Percentiles rank a stretch among this genome's conserved stretches.
Conservation (phyloP, 768 basidiomycete species). For the Termitomyces sp. region DNA sequence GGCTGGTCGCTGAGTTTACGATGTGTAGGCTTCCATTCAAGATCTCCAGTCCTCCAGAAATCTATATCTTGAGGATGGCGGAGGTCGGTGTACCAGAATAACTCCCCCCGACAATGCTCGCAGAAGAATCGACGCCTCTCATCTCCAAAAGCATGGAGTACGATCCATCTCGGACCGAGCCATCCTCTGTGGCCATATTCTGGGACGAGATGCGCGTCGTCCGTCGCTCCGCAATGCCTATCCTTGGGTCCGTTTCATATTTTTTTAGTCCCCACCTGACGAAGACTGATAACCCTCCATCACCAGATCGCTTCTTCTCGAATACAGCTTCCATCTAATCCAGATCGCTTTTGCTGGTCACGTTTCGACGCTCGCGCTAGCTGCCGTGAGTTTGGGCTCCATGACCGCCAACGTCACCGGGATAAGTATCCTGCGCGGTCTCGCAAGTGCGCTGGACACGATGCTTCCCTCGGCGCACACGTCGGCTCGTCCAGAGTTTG, state of each 20-base stretch:
- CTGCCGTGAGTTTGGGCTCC: conserved; percentile 68
- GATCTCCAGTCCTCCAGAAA: neutral
- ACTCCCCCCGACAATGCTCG: neutral
- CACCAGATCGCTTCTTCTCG: conserved; percentile 31
- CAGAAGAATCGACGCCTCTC: neutral
- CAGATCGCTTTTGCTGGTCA: conserved; percentile 87
- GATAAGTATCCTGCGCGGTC: conserved; percentile 74
- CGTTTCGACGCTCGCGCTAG: conserved; percentile 81
- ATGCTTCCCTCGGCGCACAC: conserved; percentile 96
- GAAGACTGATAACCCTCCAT: neutral
- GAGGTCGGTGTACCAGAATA: neutral
- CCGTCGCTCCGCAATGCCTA: neutral
- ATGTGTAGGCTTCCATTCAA: neutral
- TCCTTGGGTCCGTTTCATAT: neutral
- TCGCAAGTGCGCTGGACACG: conserved; percentile 85
- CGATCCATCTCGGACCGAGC: neutral
- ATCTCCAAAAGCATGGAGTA: neutral
- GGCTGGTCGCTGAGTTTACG: no score
- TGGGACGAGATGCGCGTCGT: neutral
- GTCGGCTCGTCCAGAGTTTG: conserved; percentile 70
- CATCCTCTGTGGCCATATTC: neutral
- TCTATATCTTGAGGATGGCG: neutral
- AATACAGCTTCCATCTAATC: conserved; percentile 82
- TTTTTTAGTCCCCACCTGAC: neutral
- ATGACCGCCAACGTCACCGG: conserved; percentile 71